phyloP scores from a whole-genome alignment of 306 rosid species.

The Elaeagnus macrophylla region DNA sequence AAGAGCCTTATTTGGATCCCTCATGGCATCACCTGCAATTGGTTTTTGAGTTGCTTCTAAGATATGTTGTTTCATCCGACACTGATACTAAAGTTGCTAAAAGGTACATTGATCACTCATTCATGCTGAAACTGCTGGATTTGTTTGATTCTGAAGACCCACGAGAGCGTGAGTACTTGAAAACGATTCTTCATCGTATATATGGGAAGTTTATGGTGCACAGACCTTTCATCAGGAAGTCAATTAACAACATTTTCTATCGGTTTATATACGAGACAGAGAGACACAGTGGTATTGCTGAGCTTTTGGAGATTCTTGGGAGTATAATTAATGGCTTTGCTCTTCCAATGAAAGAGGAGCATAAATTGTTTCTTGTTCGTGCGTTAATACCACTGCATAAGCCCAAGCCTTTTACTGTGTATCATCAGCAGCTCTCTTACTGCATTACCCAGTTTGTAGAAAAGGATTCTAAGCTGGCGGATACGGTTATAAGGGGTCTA shows the following conservation, averaged over 20 bases:
- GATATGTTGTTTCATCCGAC: conserved; percentile 87
- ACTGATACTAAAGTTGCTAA: conserved; percentile 88
- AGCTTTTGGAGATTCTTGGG: conserved; percentile 96
- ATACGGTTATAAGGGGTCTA: conserved; percentile 79
- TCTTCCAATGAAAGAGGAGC: conserved; percentile 98
- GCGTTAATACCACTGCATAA: conserved; percentile 91
- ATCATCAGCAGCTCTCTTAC: conserved; percentile 89
- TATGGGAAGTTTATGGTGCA: conserved; percentile 99
- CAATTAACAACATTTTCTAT: conserved; percentile 81
- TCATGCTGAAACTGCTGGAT: conserved; percentile 76
- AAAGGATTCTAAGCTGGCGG: conserved; percentile 92
- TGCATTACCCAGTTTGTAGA: conserved; percentile 94
- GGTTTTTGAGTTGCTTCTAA: conserved; percentile 75
- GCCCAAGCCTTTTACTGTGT: conserved; percentile 53
- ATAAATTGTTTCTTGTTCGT: conserved; percentile 84
- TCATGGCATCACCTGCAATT: conserved; percentile 93
- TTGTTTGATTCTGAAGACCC: conserved; percentile 89
- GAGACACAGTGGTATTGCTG: conserved; percentile 77
- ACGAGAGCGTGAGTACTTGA: conserved; percentile 88
- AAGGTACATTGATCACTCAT: conserved; percentile 83
- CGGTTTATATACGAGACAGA: conserved; percentile 87
- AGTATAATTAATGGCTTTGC: conserved; percentile 97
- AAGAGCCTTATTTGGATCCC: conserved; percentile 78
- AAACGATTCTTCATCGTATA: conserved; percentile 84
- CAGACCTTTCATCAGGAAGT: conserved; percentile 87